Evolutionary conservation across 148 eudicot genomes (phyloP).

Genomic region (Rhododendron molle): DNA sequence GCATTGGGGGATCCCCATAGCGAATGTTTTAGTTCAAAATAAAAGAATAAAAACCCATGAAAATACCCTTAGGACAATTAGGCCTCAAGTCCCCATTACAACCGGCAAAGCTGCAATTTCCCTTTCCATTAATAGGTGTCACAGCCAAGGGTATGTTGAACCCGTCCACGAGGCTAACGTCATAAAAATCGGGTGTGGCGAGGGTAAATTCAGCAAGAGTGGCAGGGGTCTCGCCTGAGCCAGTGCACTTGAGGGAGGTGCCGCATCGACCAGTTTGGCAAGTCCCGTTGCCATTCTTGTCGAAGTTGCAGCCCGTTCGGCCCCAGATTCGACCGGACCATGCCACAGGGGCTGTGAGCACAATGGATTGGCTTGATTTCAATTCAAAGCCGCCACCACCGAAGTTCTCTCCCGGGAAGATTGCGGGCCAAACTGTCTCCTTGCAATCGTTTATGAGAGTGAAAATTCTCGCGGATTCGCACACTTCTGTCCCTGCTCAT

Average conservation of each 20-base stretch:
- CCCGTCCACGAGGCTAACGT: conserved; percentile 92
- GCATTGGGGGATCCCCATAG: not conserved
- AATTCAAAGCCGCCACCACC: conserved; percentile 19
- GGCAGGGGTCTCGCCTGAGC: conserved; percentile 47
- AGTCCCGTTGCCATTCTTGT: conserved; percentile 13
- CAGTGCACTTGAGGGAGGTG: conserved; percentile 14
- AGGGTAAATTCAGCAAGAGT: conserved; percentile 78
- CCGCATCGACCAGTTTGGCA: conserved; percentile 22
- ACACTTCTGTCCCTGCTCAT: conserved; percentile 33
- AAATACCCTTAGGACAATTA: conserved; percentile 38
- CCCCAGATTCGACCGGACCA: conserved; percentile 26
- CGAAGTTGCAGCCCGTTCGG: conserved; percentile 24
- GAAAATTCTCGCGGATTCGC: conserved; percentile 44
- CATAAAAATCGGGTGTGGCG: conserved; percentile 55
- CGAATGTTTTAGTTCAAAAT: not conserved
- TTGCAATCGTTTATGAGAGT: conserved; percentile 32
- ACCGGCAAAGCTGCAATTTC: conserved; percentile 67
- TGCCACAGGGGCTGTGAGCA: conserved; percentile 16
- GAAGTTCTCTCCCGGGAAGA: conserved; percentile 24
- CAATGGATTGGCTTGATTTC: conserved; percentile 19
- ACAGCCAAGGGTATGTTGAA: conserved; percentile 64
- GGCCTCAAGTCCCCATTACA: conserved; percentile 54
- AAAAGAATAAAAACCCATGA: not conserved
- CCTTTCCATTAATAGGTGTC: conserved; percentile 49
- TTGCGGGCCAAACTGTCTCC: conserved; percentile 23